These are phyloP conservation scores for Acacia crassicarpa DNA, from an alignment of 306 rosid genomes.

Conservation along the genomic window DNA sequence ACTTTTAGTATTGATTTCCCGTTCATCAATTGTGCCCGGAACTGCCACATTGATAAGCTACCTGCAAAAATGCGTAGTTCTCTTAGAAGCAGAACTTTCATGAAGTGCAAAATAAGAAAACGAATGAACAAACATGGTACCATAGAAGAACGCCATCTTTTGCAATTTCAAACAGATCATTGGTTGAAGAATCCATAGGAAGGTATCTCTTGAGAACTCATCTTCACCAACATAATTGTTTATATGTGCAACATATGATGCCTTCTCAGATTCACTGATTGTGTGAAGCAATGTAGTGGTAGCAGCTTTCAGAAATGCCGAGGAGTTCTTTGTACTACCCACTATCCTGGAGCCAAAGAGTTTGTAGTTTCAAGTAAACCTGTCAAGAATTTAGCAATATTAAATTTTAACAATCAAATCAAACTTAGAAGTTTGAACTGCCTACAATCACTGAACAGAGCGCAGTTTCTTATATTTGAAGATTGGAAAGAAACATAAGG, in stretches of 20 bases:
- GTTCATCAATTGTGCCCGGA: slow-evolving; percentile 91
- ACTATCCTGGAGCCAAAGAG: no score
- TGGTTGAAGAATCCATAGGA: slow-evolving; percentile 85
- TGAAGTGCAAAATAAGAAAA: neutral
- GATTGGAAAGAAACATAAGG: no score
- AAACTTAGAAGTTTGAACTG: no score
- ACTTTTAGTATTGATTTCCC: slow-evolving; percentile 87
- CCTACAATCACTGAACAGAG: no score
- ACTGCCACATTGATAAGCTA: slow-evolving; percentile 97
- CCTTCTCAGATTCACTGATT: slow-evolving; percentile 96
- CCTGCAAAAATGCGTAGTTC: slow-evolving; percentile 50
- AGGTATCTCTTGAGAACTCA: slow-evolving; percentile 76
- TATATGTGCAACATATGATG: no score
- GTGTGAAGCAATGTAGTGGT: slow-evolving; percentile 98
- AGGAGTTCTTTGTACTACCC: slow-evolving; percentile 72
- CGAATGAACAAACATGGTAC: slow-evolving; percentile 36
- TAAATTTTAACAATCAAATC: no score
- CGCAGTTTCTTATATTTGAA: no score
- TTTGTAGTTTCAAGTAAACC: no score
- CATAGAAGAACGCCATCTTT: slow-evolving; percentile 98
- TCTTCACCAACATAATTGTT: slow-evolving; percentile 84
- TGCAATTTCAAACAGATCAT: slow-evolving; percentile 83
- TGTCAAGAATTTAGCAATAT: no score
- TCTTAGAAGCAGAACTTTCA: neutral
- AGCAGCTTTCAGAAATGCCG: slow-evolving; percentile 91